These are phyloP conservation scores for Arthrobotrys sphaeroides DNA, from an alignment of 2,329 filamentous ascomycete genomes.

Conservation along the genomic window DNA sequence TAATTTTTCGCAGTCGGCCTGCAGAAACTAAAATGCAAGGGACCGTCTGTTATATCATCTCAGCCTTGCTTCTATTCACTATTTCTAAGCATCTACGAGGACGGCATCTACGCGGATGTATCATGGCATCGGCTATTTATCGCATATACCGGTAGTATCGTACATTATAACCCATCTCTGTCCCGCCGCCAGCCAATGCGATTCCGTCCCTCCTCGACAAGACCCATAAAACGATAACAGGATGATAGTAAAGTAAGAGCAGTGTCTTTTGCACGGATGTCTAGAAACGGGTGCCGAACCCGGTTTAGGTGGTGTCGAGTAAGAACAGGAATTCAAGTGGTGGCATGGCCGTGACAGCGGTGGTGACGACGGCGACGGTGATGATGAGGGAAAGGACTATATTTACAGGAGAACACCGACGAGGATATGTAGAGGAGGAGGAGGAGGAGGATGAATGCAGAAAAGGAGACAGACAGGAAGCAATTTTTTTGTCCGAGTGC, in stretches of 20 bases:
- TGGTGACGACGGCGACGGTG: not conserved
- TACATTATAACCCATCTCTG: slow-evolving; percentile 12
- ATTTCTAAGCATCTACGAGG: too few relatives aligned
- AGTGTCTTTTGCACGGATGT: slow-evolving; percentile 27
- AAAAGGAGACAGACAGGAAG: not conserved
- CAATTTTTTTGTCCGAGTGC: slow-evolving; percentile 42
- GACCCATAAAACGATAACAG: not conserved
- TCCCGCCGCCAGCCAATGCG: not conserved
- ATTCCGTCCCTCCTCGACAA: not conserved
- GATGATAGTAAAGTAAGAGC: not conserved
- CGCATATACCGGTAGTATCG: slow-evolving; percentile 2
- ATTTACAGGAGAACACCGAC: slow-evolving; percentile 42
- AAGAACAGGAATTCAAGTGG: too few relatives aligned
- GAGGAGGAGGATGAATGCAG: not conserved
- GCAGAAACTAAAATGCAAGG: slow-evolving; percentile 12
- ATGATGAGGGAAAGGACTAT: not conserved
- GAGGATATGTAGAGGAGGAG: not conserved
- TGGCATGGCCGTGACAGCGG: not conserved
- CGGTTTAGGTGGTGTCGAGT: not conserved
- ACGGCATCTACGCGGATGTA: too few relatives aligned
- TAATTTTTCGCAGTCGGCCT: not conserved
- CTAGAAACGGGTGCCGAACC: slow-evolving; percentile 21
- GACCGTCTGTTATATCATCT: too few relatives aligned
- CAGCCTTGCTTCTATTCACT: too few relatives aligned
- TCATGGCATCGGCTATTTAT: too few relatives aligned